A percentile compares a stretch with the other conserved stretches of the same genome.
Conservation (phyloP, 1,284 basidiomycete species). For the Cerioporus squamosus region DNA sequence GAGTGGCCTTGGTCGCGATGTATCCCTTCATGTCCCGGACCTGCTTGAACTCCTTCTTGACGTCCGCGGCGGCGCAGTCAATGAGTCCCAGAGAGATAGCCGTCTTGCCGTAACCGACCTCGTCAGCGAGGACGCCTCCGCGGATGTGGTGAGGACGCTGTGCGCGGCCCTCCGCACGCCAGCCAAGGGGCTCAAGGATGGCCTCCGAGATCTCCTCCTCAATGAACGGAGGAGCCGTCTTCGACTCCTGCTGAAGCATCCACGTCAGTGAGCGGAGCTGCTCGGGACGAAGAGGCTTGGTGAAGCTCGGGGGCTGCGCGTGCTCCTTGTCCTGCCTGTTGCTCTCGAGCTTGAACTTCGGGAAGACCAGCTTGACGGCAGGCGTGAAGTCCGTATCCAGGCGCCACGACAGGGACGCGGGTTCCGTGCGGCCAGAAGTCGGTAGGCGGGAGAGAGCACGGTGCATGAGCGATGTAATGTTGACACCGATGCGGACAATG, state of each 20-base stretch:
- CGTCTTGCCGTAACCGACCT: constrained; percentile 97
- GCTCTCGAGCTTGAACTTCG: constrained; percentile 73
- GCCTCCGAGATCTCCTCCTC: constrained; percentile 97
- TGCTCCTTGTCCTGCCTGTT: constrained; percentile 82
- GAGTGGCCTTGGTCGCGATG: constrained; percentile 77
- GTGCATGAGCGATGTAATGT: constrained; percentile 86
- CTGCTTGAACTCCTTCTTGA: constrained; percentile 59
- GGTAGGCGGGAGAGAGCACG: constrained; percentile 87
- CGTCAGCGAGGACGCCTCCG: constrained; percentile 93
- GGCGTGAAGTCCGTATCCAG: constrained; percentile 80
- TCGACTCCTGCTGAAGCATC: constrained; percentile 87
- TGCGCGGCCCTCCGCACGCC: constrained; percentile 92
- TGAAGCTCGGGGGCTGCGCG: constrained; percentile 81
- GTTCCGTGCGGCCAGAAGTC: constrained; percentile 50
- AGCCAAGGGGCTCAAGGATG: constrained; percentile 82
- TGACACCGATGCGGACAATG: constrained; percentile 84
- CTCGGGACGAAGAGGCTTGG: constrained; percentile 75
- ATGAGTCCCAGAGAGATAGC: constrained; percentile 93
- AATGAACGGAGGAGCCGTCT: constrained; percentile 72
- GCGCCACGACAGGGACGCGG: constrained; percentile 74
- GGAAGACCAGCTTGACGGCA: constrained; percentile 60
- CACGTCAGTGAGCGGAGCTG: constrained; percentile 91
- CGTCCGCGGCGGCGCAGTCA: constrained; percentile 64
- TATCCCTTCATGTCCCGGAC: constrained; percentile 60
- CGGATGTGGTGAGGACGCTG: constrained; percentile 76